A percentile compares a stretch with the other conserved stretches of the same genome.
These are phyloP conservation scores for Pythium sp. DNA, from an alignment of 352 stramenopile genomes.

Conservation along the genomic window DNA sequence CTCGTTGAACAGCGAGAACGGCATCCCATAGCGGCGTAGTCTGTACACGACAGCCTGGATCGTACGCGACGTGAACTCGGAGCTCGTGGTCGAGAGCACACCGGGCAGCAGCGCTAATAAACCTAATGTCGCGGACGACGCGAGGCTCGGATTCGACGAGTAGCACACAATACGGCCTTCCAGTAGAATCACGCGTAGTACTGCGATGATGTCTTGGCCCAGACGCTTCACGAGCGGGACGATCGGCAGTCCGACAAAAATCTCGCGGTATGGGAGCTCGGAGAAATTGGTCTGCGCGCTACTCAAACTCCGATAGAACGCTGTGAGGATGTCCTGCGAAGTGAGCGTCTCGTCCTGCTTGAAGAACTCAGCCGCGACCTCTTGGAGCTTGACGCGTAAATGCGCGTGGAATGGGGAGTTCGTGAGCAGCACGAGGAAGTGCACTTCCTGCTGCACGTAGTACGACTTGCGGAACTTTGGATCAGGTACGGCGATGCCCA, in stretches of 20 bases:
- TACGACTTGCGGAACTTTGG: conserved; percentile 28
- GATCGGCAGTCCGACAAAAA: conserved; percentile 42
- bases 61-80: conserved; percentile 33
- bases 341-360: conserved; percentile 18
- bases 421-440: conserved; percentile 50
- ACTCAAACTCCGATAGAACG: conserved; percentile 31
- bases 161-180: conserved; percentile 81
- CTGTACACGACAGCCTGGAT: conserved; percentile 44
- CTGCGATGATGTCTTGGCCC: conserved; percentile 57
- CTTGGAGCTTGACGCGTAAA: conserved; percentile 35
- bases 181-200: conserved; percentile 66
- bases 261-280: conserved; percentile 40
- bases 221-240: conserved; percentile 44
- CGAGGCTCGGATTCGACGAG: conserved; percentile 49
- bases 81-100: conserved; percentile 30
- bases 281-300: conserved; percentile 22
- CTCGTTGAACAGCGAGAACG: conserved; percentile 33
- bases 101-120: conserved; percentile 54
- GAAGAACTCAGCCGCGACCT: conserved; percentile 33
- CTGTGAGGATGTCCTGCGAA: conserved; percentile 25
- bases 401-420: conserved; percentile 41
- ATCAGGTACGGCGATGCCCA: conserved; percentile 51
- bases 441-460: conserved; percentile 44
- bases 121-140: conserved; percentile 47
- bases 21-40: conserved; percentile 40